These are phyloP conservation scores for Neoascochyta sp. DNA, from an alignment of 2,329 filamentous ascomycete genomes.

Conservation along the genomic window DNA sequence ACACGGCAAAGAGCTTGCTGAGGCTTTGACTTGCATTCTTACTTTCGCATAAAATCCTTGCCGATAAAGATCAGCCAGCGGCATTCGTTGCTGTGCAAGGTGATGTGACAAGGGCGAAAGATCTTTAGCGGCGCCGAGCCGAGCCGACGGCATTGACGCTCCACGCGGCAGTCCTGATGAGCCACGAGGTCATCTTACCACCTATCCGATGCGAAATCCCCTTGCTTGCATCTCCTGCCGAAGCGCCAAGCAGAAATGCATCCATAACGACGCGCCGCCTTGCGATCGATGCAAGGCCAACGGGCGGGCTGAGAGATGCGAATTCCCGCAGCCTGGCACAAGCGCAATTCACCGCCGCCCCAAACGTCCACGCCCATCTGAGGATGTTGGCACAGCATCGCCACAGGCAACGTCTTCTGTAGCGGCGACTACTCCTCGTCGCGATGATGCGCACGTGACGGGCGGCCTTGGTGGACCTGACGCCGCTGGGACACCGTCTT, in stretches of 20 bases:
- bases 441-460: slow-evolving; percentile 23
- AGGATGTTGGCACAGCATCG: slow-evolving; percentile 17
- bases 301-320: slow-evolving; percentile 31
- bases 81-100: no score
- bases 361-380: slow-evolving; percentile 34
- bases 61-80: no score
- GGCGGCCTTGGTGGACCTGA: slow-evolving; percentile 18
- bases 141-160: no score
- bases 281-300: slow-evolving; percentile 39
- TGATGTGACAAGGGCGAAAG: no score
- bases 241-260: slow-evolving; percentile 40
- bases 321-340: slow-evolving; percentile 39
- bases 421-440: slow-evolving; percentile 12
- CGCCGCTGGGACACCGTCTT: slow-evolving; percentile 16
- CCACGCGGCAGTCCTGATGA: no score
- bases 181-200: no score
- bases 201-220: slow-evolving; percentile 41
- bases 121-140: no score
- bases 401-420: slow-evolving; percentile 8
- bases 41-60: no score
- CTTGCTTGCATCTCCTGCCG: slow-evolving; percentile 40
- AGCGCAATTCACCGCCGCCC: slow-evolving; percentile 37
- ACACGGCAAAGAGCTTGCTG: no score
- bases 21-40: no score
- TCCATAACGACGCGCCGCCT: slow-evolving; percentile 39